Percentiles rank a stretch among this genome's conserved stretches.
Evolutionary conservation across 139 green algal genomes (phyloP).

Genomic region (Ettlia oleoabundans): DNA sequence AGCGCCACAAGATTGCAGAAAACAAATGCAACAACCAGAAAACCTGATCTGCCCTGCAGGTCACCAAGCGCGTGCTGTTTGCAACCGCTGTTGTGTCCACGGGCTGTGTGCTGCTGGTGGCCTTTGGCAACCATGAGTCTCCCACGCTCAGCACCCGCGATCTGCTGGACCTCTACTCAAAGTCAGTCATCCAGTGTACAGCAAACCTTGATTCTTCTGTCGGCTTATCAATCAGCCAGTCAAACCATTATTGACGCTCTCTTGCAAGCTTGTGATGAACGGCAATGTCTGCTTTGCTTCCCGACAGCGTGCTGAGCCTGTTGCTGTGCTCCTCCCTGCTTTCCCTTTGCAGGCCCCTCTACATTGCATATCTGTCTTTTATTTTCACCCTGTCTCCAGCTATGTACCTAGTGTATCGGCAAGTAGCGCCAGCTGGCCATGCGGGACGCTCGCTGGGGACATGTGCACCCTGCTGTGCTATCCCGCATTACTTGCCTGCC

Average conservation of each 20-base stretch:
- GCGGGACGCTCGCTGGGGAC: not conserved
- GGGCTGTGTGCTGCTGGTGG: slow-evolving; percentile 85
- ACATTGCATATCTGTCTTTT: slow-evolving; percentile 76
- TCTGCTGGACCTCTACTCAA: slow-evolving; percentile 69
- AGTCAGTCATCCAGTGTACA: too few species aligned
- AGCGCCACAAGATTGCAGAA: too few species aligned
- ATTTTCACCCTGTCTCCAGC: slow-evolving; percentile 48
- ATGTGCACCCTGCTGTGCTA: not conserved
- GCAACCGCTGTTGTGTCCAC: slow-evolving; percentile 79
- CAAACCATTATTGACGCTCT: too few species aligned
- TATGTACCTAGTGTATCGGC: slow-evolving; percentile 59
- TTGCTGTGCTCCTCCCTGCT: not conserved
- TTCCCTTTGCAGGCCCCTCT: slow-evolving; percentile 52
- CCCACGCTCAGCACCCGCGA: slow-evolving; percentile 65
- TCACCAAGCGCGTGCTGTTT: slow-evolving; percentile 61
- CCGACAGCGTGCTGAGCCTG: too few species aligned
- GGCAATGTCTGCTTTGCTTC: too few species aligned
- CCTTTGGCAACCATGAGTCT: slow-evolving; percentile 86
- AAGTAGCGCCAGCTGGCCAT: not conserved
- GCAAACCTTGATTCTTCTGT: too few species aligned
- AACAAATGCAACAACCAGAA: too few species aligned
- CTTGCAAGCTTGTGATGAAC: too few species aligned
- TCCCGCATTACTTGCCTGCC: too few species aligned
- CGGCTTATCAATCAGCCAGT: too few species aligned
- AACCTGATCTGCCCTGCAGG: slow-evolving; percentile 39